Evolutionary conservation across 768 basidiomycete species (phyloP), one percentile per base, ranked within the genome.

Genomic region (Tulasnella sp.): DNA sequence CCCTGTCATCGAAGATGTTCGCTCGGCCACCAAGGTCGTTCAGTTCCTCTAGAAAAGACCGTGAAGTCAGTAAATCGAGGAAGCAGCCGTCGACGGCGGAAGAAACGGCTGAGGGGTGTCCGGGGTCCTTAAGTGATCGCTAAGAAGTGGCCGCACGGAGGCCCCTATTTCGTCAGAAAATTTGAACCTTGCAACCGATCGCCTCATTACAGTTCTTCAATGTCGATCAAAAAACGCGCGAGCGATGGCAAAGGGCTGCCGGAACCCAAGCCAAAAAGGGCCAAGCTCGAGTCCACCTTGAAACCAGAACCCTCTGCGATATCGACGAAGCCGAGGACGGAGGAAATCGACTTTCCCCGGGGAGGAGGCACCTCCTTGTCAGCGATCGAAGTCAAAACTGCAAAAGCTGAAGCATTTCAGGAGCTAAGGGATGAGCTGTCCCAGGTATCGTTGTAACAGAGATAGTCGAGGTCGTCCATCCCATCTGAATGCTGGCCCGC

Each of bases 281-380:
- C 62, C 62, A 68, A 68, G 34, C 31, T 68, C 31, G 62, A 68
- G 31, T 68, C 62, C 3, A 68, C 10, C 12, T 68, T 68, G 62
- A 68, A 68, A 19, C 31, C 10, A 14, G 62, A 68, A 68, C 62
- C 62, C 27, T 68, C 62, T 68, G 62, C 52, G 46, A n/a, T 39
- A 39, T 71, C 78, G 73, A 14, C 34, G 73, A 42, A 31, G 44
- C 73, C 12, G 9, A 40, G 24, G 7, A 77, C 34, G 27, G 91
- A 95, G 52, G 96, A 97, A 83, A 89, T 95, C 74, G 95, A 97
- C 85, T 99, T 99, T 85, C 97, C 97, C 79, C 91, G 97, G 82
- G 98, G 97, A 38, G 97, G 97, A 38, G 97, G 97, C 76, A 94
- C 95, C 0, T 89, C 87, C 42, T 89, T 97, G 82, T 98, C 97